A percentile compares a stretch with the other conserved stretches of the same genome.
Conservation (phyloP, 2,329 filamentous ascomycete species). For the Cercospora sesami region DNA sequence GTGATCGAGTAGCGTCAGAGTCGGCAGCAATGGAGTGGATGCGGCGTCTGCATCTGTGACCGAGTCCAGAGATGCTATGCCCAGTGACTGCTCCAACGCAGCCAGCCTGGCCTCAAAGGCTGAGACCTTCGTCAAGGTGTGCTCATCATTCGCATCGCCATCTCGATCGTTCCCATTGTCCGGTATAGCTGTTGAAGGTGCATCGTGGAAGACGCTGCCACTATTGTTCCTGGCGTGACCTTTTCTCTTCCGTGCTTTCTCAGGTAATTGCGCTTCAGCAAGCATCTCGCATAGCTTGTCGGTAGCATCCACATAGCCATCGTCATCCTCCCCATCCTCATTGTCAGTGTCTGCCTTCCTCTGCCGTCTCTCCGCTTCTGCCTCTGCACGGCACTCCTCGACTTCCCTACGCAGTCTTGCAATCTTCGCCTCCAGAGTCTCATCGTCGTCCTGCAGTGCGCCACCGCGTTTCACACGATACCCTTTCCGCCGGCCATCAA, state of each 20-base stretch:
- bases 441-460: conserved; percentile 80
- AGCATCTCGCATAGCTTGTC: conserved; percentile 13
- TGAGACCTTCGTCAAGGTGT: conserved; percentile 75
- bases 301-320: conserved; percentile 7
- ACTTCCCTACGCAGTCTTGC: conserved; percentile 81
- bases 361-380: conserved; percentile 37
- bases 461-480: conserved; percentile 61
- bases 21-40: conserved; percentile 72
- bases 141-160: conserved; percentile 39
- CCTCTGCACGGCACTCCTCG: conserved; percentile 57
- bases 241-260: conserved; percentile 7
- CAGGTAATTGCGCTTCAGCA: conserved; percentile 9
- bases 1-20: conserved; percentile 75
- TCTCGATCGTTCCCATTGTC: neutral
- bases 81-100: conserved; percentile 76
- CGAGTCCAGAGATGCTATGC: conserved; percentile 65
- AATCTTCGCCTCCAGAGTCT: conserved; percentile 75
- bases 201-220: conserved; percentile 26
- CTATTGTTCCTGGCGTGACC: conserved; percentile 6
- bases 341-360: conserved; percentile 47
- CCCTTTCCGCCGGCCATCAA: conserved; percentile 77
- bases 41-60: conserved; percentile 59
- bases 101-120: conserved; percentile 83
- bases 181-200: conserved; percentile 18
- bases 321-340: conserved; percentile 55